Conservation (phyloP, 192 early-diverging fungal genomes). For the Rhizoclosmatium sp. region DNA sequence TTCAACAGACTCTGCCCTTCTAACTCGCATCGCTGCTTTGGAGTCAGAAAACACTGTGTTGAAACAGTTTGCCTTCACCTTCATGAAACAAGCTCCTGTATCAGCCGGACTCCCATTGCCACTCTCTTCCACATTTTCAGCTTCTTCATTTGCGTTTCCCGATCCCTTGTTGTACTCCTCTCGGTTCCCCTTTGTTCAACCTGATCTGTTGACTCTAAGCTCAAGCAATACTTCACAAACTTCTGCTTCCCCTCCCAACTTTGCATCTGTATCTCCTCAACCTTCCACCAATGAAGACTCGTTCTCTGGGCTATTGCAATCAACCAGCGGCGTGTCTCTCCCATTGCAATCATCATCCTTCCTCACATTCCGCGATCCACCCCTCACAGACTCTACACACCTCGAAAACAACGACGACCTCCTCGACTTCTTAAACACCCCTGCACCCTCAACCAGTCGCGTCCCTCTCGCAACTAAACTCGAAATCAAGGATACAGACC, state of each 20-base stretch:
- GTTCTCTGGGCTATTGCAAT: too few species aligned
- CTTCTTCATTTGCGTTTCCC: background rate
- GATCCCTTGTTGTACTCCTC: background rate
- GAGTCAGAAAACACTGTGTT: background rate
- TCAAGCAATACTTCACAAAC: too few species aligned
- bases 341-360: too few species aligned
- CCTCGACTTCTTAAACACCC: background rate
- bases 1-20: background rate
- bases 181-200: too few species aligned
- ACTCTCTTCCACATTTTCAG: background rate
- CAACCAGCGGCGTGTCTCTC: too few species aligned
- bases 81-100: conserved; percentile 2
- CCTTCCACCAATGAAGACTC: too few species aligned
- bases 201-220: too few species aligned
- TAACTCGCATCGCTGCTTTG: background rate
- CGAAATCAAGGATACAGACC: background rate
- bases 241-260: too few species aligned
- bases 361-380: too few species aligned
- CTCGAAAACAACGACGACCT: background rate
- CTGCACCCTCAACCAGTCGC: background rate
- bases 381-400: background rate
- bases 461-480: background rate
- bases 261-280: too few species aligned
- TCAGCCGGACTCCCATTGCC: background rate
- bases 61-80: conserved; percentile 1